Base-by-base conservation (phyloP, 1,284 basidiomycete species). In the Neonothopanus nambi region DNA sequence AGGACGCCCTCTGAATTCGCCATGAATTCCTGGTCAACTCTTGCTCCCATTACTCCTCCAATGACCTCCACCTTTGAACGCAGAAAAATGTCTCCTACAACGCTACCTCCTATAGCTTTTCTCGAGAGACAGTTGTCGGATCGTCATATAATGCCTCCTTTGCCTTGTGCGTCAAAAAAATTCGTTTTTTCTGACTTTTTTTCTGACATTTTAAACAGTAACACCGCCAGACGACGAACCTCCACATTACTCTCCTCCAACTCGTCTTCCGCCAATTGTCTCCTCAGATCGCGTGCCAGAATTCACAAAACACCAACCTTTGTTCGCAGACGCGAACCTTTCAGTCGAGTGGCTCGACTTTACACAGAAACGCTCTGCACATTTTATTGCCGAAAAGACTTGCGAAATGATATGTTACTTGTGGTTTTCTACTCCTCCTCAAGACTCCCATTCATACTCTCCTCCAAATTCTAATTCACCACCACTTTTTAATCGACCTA, bases 381-480 rank as follows among this genome's bases (percentile, higher is more conserved):
- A 84, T 54, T 85, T 83, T 63, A 81, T 91, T 28, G 90, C 90
- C 0, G 89, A 92, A 69, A 91, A 91, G 75, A 90, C 87, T 3
- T 91, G 88, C 69, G 88, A 91, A 72, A 93, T 93, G 90, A 85
- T 93, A 55, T 92, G 89, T 68, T 93, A 93, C 68, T 73, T 93
- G 20, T 93, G 91, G 91, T 93, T 92, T 66, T 82, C 88, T 1
- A 70, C 78, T 3, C 70, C 76, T 0, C 71, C 17, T 54, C 66
- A 39, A 61, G 63, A 39, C 58, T 59, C 11, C 9, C 52, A 70
- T 30, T 70, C 68, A 42, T 67, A 71, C 51, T 67, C 78, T 48
- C 57, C 71, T 3, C 66, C 69, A 8, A 62, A 70, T 59, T 55
- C 69, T 50, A 47, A 69, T 59, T 39, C 68, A 57, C 67, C 40